These are phyloP conservation scores for Lablab purpureus DNA, from an alignment of 306 rosid genomes.

Conservation along the genomic window DNA sequence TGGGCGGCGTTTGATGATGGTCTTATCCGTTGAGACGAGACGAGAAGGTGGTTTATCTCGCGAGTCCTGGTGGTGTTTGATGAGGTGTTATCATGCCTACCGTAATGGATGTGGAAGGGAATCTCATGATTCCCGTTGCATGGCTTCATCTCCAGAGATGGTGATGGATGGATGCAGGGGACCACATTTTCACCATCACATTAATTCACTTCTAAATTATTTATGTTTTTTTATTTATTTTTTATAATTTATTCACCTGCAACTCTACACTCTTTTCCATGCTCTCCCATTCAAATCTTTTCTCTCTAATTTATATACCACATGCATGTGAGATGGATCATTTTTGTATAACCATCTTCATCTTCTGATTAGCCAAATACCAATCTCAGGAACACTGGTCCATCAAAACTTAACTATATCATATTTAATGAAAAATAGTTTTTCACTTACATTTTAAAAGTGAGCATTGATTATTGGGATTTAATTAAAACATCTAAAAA, in stretches of 20 bases:
- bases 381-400: too few species aligned
- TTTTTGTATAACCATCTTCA: too few species aligned
- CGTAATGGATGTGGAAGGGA: constrained; percentile 58
- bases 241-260: too few species aligned
- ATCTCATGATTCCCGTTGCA: constrained; percentile 78
- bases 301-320: neutral
- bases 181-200: constrained; percentile 44
- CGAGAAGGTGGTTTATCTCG: neutral
- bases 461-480: neutral
- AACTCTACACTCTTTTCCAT: too few species aligned
- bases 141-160: constrained; percentile 67
- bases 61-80: constrained; percentile 27
- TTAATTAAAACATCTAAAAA: neutral
- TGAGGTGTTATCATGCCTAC: constrained; percentile 61
- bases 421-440: neutral
- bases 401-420: too few species aligned
- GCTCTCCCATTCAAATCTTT: neutral
- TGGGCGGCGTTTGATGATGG: constrained; percentile 46
- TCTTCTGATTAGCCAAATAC: too few species aligned
- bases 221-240: too few species aligned
- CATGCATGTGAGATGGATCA: too few species aligned
- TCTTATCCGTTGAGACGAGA: constrained; percentile 61
- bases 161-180: constrained; percentile 55
- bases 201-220: neutral
- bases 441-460: neutral